Conservation (phyloP, 345 rosid species). For the Citrus unshiu region DNA sequence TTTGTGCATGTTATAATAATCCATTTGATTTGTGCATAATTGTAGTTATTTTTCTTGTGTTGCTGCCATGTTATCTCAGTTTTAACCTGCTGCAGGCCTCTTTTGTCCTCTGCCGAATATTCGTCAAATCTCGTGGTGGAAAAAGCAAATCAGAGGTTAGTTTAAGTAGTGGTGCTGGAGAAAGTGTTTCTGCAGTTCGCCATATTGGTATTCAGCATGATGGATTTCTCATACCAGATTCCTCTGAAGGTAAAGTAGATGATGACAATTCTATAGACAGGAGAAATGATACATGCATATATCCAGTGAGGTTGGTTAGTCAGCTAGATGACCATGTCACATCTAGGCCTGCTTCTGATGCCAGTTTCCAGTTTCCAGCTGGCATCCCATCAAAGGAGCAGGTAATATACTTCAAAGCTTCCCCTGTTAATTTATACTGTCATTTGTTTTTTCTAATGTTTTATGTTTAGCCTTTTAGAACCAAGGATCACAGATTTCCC, state of each 20-base stretch:
- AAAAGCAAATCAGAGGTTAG: conserved; percentile 31
- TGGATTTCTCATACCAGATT: conserved; percentile 24
- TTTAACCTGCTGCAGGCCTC: conserved; percentile 35
- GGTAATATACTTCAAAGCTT: conserved; percentile 22
- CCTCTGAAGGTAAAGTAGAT: conserved; percentile 15
- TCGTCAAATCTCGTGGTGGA: conserved; percentile 33
- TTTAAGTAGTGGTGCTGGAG: conserved; percentile 35
- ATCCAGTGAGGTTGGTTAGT: conserved; percentile 7
- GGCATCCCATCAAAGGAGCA: conserved; percentile 17
- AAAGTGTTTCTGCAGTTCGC: conserved; percentile 37
- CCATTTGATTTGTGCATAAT: neutral
- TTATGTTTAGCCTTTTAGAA: neutral
- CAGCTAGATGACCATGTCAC: conserved; percentile 14
- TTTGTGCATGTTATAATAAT: neutral
- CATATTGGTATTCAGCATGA: conserved; percentile 35
- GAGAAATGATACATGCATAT: conserved; percentile 11
- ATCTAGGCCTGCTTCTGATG: conserved; percentile 13
- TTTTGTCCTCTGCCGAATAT: conserved; percentile 51
- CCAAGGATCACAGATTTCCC: neutral
- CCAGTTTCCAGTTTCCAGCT: conserved; percentile 20
- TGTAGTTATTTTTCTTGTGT: neutral
- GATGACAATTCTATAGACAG: neutral
- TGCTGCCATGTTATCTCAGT: neutral
- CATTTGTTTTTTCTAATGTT: neutral
- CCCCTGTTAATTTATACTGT: neutral